Conservation (phyloP, 2,329 filamentous ascomycete genomes). For the Aspergillus jensenii region DNA sequence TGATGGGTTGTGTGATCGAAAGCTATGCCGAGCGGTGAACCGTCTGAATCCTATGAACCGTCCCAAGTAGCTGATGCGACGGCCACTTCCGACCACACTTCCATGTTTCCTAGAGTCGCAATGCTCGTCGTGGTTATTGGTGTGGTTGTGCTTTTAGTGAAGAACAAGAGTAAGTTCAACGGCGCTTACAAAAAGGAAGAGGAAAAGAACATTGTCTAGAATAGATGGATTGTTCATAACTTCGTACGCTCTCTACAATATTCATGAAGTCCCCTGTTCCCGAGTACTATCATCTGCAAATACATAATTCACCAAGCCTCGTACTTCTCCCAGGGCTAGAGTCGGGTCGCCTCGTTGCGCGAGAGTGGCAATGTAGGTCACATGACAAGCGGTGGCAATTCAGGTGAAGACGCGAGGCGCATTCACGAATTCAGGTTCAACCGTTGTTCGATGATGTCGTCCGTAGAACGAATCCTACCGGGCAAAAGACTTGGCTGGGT, state of each 20-base stretch:
- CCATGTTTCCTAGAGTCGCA: slow-evolving; percentile 16
- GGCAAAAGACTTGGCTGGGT: neutral
- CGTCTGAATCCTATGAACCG: slow-evolving; percentile 13
- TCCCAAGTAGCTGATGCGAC: slow-evolving; percentile 9
- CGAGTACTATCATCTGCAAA: neutral
- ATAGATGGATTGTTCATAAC: neutral
- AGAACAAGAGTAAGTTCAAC: slow-evolving; percentile 8
- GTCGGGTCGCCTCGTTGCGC: neutral
- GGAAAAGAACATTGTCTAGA: slow-evolving; percentile 19
- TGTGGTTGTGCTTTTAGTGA: slow-evolving; percentile 18
- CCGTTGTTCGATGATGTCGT: neutral
- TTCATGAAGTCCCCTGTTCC: neutral
- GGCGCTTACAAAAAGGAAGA: slow-evolving; percentile 9
- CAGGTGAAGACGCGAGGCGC: neutral
- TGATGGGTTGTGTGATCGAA: slow-evolving; percentile 33
- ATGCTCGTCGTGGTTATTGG: slow-evolving; percentile 20
- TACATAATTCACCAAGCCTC: neutral
- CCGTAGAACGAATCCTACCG: neutral
- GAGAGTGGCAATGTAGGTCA: slow-evolving; percentile 1
- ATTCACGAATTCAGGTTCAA: neutral
- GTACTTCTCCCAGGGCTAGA: too few species aligned
- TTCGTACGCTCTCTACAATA: neutral
- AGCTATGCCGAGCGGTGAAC: slow-evolving; percentile 13
- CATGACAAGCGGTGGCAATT: slow-evolving; percentile 3
- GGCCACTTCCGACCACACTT: slow-evolving; percentile 10